Evolutionary conservation across 306 rosid genomes (phyloP), one percentile per base, ranked within the genome.

Genomic region (Corylus heterophylla): DNA sequence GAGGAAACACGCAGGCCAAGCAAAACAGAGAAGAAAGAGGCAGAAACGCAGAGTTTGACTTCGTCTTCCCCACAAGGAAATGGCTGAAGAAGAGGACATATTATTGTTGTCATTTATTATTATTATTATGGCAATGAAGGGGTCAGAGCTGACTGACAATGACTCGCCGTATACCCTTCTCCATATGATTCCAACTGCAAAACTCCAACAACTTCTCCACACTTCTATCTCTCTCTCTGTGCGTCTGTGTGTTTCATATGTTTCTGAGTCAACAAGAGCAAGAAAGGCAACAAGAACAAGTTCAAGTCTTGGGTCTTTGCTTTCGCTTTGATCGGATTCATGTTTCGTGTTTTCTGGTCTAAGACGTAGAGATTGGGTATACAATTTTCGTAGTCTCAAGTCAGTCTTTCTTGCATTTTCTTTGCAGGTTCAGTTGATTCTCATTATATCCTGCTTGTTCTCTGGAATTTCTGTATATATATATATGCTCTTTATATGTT

Each of bases 101-200:
- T 58, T 51, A 72, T 17, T 10, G 72, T 79, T 17, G 52, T 79
- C 31, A 55, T 61, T 71, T 64, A 76, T 51, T 52, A 18, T 71
- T 64, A 76, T 51, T 52, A 18, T 44, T n/a, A 59, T 68, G 48
- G n/a, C 27, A 82, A 70, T 64, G 54, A 74, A 55, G 64, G 5
- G 61, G 74, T 45, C 71, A 70, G 48, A 35, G 83, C 89, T 81
- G 86, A 73, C 84, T 86, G 90, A 89, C 66, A 74, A 48, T 47
- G 93, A 89, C 92, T 85, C 81, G 45, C 78, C 55, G 39, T 37
- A 44, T 75, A 64, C 82, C 82, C 64, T 62, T 79, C 80, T 18
- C 81, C 64, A 4, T 71, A 55, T 25, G 68, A 58, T 73, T 88
- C 89, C 83, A 81, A 74, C 74, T 17, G 45, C 81, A 81, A 71